Base-by-base conservation (phyloP, 2,329 filamentous ascomycete species). In the Grosmannia clavigera region DNA sequence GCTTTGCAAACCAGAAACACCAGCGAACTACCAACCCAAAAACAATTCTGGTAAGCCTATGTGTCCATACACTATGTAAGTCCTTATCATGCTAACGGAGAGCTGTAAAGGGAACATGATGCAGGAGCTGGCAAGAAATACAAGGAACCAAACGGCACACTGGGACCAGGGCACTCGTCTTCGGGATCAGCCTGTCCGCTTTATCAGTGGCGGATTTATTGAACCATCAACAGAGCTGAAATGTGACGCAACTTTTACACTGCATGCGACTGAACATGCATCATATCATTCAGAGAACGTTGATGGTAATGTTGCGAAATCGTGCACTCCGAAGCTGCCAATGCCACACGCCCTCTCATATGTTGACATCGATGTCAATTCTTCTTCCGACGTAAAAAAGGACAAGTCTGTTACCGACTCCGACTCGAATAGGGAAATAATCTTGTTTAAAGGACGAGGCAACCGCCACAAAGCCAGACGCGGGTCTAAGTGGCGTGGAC, bases 381-480 rank as follows among this genome's bases (percentile, higher is more conserved):
- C 48, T 31, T 22, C 16, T 11, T 25, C n/a, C 4, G 5, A 11
- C 22, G 14, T 12, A 27, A 1, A 33, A n/a, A 14, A 43, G 19
- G 10, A 50, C 2, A 52, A 40, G 5, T 1, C n/a, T 1, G 57
- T 59, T 2, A 27, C 14, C 4, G 58, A 53, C 14, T 79, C 78
- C 0, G 78, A 83, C 64, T 88, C 86, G 0, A 87, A 85, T 66
- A 87, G 88, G 55, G 89, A 96, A 64, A 75, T 90, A 5, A 83
- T 91, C 55, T 67, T 89, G 0, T 90, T 88, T 68, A 79, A 76
- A 68, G 69, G 67, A 60, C 52, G 64, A 58, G 58, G 58, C 16
- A 12, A 9, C 2, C 12, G 27, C 4, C 6, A 27, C 29, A 25
- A 50, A 19, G n/a, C n/a, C 12, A 29, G 33, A 10, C 48, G 35